phyloP scores from a whole-genome alignment of 2,329 filamentous ascomycete species.

The Emericellopsis atlantica region DNA sequence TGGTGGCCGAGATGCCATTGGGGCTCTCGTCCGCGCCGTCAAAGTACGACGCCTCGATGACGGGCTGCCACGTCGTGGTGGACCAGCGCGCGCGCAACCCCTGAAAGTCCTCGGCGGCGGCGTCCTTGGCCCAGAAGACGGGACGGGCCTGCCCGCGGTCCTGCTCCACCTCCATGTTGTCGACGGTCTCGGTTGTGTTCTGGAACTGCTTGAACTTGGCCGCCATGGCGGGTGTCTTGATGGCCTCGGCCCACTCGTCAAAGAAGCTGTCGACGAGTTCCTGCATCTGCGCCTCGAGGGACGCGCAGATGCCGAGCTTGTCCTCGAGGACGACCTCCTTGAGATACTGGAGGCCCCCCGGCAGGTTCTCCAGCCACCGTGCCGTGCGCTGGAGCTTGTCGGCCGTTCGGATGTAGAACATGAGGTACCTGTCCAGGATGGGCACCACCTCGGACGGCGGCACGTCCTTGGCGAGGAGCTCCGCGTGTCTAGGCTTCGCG shows the following conservation, averaged over 20 bases:
- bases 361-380: slow-evolving; percentile 73
- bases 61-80: slow-evolving; percentile 60
- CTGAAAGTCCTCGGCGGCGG: slow-evolving; percentile 59
- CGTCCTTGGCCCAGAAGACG: slow-evolving; percentile 62
- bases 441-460: slow-evolving; percentile 70
- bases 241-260: slow-evolving; percentile 82
- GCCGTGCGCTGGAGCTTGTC: slow-evolving; percentile 85
- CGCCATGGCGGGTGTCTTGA: slow-evolving; percentile 54
- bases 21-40: slow-evolving; percentile 46
- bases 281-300: slow-evolving; percentile 80
- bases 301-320: slow-evolving; percentile 72
- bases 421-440: slow-evolving; percentile 78
- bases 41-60: slow-evolving; percentile 61
- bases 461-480: slow-evolving; percentile 77
- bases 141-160: slow-evolving; percentile 67
- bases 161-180: slow-evolving; percentile 55
- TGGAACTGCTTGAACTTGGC: slow-evolving; percentile 71
- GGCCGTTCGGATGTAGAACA: slow-evolving; percentile 88
- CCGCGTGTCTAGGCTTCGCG: slow-evolving; percentile 69
- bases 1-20: slow-evolving; percentile 60
- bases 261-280: slow-evolving; percentile 75
- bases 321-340: slow-evolving; percentile 74
- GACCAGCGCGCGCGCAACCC: slow-evolving; percentile 48
- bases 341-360: slow-evolving; percentile 74
- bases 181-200: slow-evolving; percentile 62